A percentile compares a stretch with the other conserved stretches of the same genome.
Conservation (phyloP, 2,329 filamentous ascomycete genomes). For the Calonectria crousiana region DNA sequence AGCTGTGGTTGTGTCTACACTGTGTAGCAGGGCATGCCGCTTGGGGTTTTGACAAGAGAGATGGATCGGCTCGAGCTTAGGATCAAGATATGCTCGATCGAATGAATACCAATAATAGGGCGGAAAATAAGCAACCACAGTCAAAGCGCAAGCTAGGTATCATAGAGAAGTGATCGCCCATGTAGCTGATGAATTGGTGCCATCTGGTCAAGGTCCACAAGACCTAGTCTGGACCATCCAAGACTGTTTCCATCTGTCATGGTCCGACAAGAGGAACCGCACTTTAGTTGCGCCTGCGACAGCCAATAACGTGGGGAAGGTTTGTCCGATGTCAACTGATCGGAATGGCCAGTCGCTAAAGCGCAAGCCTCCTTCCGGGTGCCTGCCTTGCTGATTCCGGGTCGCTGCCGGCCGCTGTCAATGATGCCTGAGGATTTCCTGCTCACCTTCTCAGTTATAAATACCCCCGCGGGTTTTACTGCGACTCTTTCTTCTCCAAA, state of each 20-base stretch:
- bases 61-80: neutral
- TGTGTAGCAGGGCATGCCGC: neutral
- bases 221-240: neutral
- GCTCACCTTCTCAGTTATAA: constrained; percentile 1
- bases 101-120: neutral
- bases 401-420: neutral
- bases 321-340: neutral
- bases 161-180: neutral
- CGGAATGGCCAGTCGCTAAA: neutral
- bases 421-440: constrained; percentile 17
- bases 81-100: neutral
- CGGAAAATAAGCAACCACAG: neutral
- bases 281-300: neutral
- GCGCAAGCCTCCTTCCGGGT: neutral
- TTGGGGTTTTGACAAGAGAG: neutral
- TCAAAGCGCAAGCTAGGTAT: neutral
- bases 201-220: neutral
- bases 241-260: neutral
- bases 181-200: neutral
- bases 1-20: neutral
- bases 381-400: neutral
- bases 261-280: neutral
- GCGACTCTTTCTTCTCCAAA: neutral
- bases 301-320: constrained; percentile 18
- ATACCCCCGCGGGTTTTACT: neutral